These are phyloP conservation scores for Penicillium lagena DNA, from an alignment of 495 filamentous ascomycete species.

Conservation along the genomic window DNA sequence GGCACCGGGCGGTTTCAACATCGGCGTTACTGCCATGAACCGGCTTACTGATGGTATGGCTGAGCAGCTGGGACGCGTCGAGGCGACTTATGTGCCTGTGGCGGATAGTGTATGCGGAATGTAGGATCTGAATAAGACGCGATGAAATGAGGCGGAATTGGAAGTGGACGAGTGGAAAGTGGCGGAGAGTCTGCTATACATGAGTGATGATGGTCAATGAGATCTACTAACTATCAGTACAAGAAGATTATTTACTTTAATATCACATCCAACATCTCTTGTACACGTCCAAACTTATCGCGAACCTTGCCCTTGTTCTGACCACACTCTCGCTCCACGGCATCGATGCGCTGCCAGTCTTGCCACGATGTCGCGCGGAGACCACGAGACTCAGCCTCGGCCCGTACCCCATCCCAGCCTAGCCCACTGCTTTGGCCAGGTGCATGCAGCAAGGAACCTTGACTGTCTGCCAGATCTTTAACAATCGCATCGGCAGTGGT, in stretches of 20 bases:
- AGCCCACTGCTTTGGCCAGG: constrained; percentile 34
- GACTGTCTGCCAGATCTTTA: constrained; percentile 53
- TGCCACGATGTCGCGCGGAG: constrained; percentile 58
- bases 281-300: constrained; percentile 72
- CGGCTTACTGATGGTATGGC: constrained; percentile 54
- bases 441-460: constrained; percentile 41
- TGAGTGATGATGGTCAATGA: neutral
- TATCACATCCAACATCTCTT: constrained; percentile 71
- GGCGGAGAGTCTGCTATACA: neutral
- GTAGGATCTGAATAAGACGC: neutral
- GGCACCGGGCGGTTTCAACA: constrained; percentile 53
- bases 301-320: constrained; percentile 63
- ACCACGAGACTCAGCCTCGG: constrained; percentile 44
- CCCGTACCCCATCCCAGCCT: constrained; percentile 73
- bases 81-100: constrained; percentile 42
- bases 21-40: constrained; percentile 61
- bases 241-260: no score
- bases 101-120: constrained; percentile 34
- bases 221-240: neutral
- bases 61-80: constrained; percentile 46
- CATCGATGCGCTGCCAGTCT: constrained; percentile 84
- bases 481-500: constrained; percentile 76
- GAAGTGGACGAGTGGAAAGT: neutral
- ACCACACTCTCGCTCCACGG: constrained; percentile 64
- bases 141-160: neutral